phyloP scores from a whole-genome alignment of 768 basidiomycete genomes.

The Suillus brevipes region DNA sequence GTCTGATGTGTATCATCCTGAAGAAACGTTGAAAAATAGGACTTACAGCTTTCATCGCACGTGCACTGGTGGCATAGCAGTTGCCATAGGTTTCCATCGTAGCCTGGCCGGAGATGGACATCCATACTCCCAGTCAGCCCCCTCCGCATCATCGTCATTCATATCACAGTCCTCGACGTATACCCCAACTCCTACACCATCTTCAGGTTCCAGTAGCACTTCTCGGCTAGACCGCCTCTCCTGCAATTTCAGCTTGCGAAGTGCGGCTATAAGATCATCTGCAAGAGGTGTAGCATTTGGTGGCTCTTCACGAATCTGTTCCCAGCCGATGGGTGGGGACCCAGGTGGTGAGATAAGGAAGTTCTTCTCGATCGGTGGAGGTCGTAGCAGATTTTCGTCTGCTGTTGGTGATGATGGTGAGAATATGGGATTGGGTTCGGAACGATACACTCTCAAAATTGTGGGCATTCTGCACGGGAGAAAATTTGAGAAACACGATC shows the following conservation, averaged over 20 bases:
- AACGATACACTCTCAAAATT: conserved; percentile 69
- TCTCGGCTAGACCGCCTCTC: conserved; percentile 44
- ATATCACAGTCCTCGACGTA: conserved; percentile 75
- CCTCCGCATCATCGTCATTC: conserved; percentile 27
- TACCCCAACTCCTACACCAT: conserved; percentile 72
- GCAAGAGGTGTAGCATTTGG: conserved; percentile 85
- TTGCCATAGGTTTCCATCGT: conserved; percentile 53
- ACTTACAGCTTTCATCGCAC: conserved; percentile 29
- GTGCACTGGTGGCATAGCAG: conserved; percentile 55
- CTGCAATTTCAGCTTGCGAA: conserved; percentile 65
- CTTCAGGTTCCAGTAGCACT: conserved; percentile 66
- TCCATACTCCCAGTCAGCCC: conserved; percentile 62
- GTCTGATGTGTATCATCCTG: conserved; percentile 74
- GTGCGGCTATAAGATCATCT: conserved; percentile 80
- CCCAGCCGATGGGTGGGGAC: conserved; percentile 97
- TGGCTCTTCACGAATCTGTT: conserved; percentile 85
- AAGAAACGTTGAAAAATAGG: conserved; percentile 16
- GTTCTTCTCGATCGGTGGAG: conserved; percentile 85
- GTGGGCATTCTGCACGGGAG: conserved; percentile 42
- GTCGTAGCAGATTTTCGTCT: conserved; percentile 48
- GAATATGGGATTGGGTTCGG: conserved; percentile 66
- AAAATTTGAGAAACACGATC: conserved; percentile 8
- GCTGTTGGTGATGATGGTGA: conserved; percentile 32
- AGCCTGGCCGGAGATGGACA: conserved; percentile 44
- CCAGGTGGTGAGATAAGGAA: conserved; percentile 98